A percentile compares a stretch with the other conserved stretches of the same genome.
phyloP scores from a whole-genome alignment of 257 asterid genomes.

The Scutellaria minor region DNA sequence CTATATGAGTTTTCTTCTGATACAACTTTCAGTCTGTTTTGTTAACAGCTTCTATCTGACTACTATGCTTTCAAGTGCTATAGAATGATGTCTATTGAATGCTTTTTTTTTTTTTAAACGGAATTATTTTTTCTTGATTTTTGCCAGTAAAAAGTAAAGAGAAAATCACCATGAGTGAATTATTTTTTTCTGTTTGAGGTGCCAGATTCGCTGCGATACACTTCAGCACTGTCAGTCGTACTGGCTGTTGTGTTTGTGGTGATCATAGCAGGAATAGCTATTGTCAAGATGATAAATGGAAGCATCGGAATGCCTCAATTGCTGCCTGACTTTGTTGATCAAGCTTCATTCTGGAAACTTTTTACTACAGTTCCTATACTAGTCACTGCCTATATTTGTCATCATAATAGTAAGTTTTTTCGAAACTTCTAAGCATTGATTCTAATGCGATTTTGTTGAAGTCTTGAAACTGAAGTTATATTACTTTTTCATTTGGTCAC shows the following conservation, averaged over 20 bases:
- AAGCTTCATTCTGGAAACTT: conserved; percentile 91
- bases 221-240: conserved; percentile 83
- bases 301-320: conserved; percentile 79
- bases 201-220: conserved; percentile 88
- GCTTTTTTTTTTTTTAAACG: background rate
- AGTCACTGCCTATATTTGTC: conserved; percentile 90
- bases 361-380: conserved; percentile 82
- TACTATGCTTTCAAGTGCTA: conserved; percentile 28
- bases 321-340: conserved; percentile 69
- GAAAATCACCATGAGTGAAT: conserved; percentile 25
- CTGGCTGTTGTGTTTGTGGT: conserved; percentile 82
- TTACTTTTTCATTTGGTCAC: conserved; percentile 7
- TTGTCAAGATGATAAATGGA: conserved; percentile 63
- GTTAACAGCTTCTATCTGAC: conserved; percentile 25
- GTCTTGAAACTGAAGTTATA: background rate
- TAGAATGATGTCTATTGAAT: conserved; percentile 12
- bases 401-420: conserved; percentile 70
- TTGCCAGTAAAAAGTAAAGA: conserved; percentile 13
- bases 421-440: background rate
- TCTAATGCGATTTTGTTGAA: background rate
- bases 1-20: conserved; percentile 14
- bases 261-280: conserved; percentile 75
- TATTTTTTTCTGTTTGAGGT: conserved; percentile 40
- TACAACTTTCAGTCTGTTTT: background rate
- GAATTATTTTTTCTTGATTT: background rate